Evolutionary conservation across 495 filamentous ascomycete genomes (phyloP).

Genomic region (Penicillium ochrochloron): DNA sequence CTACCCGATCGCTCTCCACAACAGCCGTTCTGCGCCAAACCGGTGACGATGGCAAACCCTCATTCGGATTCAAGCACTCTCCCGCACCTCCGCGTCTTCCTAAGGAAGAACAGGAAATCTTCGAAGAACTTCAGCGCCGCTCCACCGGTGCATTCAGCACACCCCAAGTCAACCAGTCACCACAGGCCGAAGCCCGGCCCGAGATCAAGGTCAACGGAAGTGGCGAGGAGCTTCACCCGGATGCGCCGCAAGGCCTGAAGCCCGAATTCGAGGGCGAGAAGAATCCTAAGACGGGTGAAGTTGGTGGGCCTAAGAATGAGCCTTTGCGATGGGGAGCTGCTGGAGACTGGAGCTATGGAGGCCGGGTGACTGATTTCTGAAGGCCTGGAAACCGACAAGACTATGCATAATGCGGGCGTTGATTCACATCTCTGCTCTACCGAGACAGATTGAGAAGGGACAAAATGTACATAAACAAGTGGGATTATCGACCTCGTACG

Average conservation of each 20-base stretch:
- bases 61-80: conserved; percentile 47
- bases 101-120: conserved; percentile 87
- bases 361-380: conserved; percentile 92
- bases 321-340: conserved; percentile 81
- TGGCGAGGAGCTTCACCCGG: conserved; percentile 69
- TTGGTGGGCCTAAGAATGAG: conserved; percentile 97
- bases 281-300: conserved; percentile 95
- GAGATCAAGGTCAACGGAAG: conserved; percentile 55
- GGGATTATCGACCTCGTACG: not conserved
- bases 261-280: conserved; percentile 94
- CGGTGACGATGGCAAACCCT: conserved; percentile 33
- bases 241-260: conserved; percentile 70
- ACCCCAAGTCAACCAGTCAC: conserved; percentile 45
- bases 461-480: not conserved
- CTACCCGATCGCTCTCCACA: conserved; percentile 43
- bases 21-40: conserved; percentile 29
- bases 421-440: conserved; percentile 8
- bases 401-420: conserved; percentile 33
- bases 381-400: not conserved
- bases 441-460: not conserved
- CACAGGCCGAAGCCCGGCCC: conserved; percentile 38
- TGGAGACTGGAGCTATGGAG: conserved; percentile 96
- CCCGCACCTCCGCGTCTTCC: conserved; percentile 86
- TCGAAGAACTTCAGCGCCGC: conserved; percentile 78
- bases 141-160: conserved; percentile 78